Base-by-base conservation (phyloP, 495 filamentous ascomycete genomes). In the Penicillium pulvis region DNA sequence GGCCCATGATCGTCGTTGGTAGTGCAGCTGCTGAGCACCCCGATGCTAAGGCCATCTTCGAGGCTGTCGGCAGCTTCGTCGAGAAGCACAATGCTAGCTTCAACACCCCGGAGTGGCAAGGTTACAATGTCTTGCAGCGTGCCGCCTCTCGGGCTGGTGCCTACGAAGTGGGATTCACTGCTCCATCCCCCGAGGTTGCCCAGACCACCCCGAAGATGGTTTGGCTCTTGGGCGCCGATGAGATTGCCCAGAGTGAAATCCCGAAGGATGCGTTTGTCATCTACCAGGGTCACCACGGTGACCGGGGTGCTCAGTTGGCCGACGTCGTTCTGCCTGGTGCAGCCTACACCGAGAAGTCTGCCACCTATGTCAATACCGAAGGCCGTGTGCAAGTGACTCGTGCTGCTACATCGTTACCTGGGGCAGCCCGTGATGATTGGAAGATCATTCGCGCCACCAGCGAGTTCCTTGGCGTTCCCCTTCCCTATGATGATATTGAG, bases 211-310 rank as follows among this genome's bases (percentile, higher is more conserved):
- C 94, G 44, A 98, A 97, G 81, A 90, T 98, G 67, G 75, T 98
- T 71, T 98, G 92, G 92, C 90, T 98, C 45, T 85, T 98, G 41
- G 95, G 94, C 41, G 94, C 94, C 24, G 94, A 98, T 71, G 95
- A 98, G 76, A 82, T 98, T 63, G 76, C 76, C 49, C 81, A 86
- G 53, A 79, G 81, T 31, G 91, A 96, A 58, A 87, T 98, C 55
- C 94, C 94, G 49, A 94, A 92, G 75, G 89, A 91, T 65, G 93
- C 93, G 9, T 98, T 97, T 75, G 88, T 98, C 58, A 81, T 98
- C 70, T 98, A 98, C 77, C 94, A 98, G 75, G 94, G 94, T 59
- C 94, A 98, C 74, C 94, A 98, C 69, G 94, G 94, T 71, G 94
- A 98, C 78, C 81, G 84, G 36, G 95, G 93, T 53, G 95, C 94